Evolutionary conservation across 306 rosid genomes (phyloP), one percentile per base, ranked within the genome.

Genomic region (Rosa lucieae): DNA sequence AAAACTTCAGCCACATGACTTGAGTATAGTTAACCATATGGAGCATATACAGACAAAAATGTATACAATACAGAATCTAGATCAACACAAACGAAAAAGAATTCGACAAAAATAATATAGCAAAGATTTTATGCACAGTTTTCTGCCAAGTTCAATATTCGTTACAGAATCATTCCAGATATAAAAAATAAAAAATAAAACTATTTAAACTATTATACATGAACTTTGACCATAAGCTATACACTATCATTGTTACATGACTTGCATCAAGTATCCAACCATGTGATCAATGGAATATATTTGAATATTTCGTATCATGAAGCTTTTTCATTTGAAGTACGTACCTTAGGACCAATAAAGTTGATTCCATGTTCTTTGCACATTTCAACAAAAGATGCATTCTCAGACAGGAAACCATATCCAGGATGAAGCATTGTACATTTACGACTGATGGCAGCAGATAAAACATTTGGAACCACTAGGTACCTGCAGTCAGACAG

Each of bases 381-480:
- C 97, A 95, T 93, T 77, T 95, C 94, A 87, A 95, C 99, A 86
- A 95, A 95, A 72, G 83, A 76, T 23, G 97, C 98, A 91, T 95
- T 95, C 88, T 95, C 99, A 42, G 99, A 89, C 67, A 95, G 98
- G 83, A 95, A 93, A 79, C 99, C 99, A 85, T 95, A 95, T 82
- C 99, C 99, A 51, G 99, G 99, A 86, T 95, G 99, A 85, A 95
- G 84, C 99, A 95, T 93, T 14, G 97, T 90, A 81, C 99, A 93
- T 42, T 69, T 81, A 44, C 81, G 91, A 84, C 96, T 91, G 77
- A 77, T 76, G 62, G 99, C 99, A 83, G 99, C 99, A 67, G 98
- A 81, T 67, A 95, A 77, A 82, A 95, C 92, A 87, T 93, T 95
- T 26, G 97, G 94, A 79, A 91, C 93, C 74, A 84, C 61, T 44